A percentile compares a stretch with the other conserved stretches of the same genome.
These are phyloP conservation scores for Suillus subaureus DNA, from an alignment of 768 basidiomycete species.

Conservation along the genomic window DNA sequence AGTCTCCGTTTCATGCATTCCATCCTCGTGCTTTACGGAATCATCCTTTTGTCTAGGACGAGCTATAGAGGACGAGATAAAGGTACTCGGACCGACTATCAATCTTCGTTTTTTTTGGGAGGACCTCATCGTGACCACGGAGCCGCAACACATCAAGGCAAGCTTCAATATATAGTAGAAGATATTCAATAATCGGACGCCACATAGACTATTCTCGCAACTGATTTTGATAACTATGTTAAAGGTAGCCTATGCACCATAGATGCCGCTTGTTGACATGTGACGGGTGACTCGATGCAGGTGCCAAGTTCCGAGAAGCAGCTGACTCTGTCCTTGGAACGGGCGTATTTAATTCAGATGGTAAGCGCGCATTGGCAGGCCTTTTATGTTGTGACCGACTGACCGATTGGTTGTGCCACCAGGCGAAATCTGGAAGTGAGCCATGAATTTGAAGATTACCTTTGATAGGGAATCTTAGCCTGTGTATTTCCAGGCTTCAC, in stretches of 20 bases:
- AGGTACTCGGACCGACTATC: too few relatives aligned
- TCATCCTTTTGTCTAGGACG: too few relatives aligned
- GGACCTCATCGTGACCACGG: too few relatives aligned
- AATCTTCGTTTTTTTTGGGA: too few relatives aligned
- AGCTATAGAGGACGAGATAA: too few relatives aligned
- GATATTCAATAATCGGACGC: too few relatives aligned
- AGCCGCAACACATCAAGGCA: too few relatives aligned
- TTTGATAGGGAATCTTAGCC: background rate
- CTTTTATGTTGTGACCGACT: background rate
- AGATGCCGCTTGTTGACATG: background rate
- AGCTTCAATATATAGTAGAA: too few relatives aligned
- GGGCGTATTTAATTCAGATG: conserved; percentile 61
- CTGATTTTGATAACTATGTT: conserved; percentile 44
- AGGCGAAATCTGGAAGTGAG: conserved; percentile 77
- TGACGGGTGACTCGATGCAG: conserved; percentile 21
- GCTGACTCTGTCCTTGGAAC: conserved; percentile 44
- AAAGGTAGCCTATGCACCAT: conserved; percentile 41
- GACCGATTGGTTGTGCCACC: conserved; percentile 7
- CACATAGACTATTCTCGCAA: conserved; percentile 7
- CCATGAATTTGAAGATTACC: background rate
- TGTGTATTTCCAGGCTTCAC: conserved; percentile 49
- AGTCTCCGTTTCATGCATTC: background rate
- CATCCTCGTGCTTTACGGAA: background rate
- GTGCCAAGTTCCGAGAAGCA: conserved; percentile 32
- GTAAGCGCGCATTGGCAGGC: conserved; percentile 24